Base-by-base conservation (phyloP, 1,284 basidiomycete genomes). In the Puccinia hordei region DNA sequence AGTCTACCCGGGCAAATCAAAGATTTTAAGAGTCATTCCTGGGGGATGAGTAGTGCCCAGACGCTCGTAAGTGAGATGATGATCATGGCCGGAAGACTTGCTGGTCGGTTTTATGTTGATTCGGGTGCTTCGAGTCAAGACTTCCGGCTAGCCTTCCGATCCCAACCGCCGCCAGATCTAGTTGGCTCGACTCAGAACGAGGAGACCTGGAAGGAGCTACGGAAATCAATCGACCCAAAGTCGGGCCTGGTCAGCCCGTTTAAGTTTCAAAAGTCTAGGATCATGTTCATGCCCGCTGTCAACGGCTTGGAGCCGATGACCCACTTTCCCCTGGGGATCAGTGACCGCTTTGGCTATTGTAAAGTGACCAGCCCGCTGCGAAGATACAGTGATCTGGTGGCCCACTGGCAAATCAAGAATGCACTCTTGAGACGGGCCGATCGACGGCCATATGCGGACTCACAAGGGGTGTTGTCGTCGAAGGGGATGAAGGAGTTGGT, bases 371-470 rank as follows among this genome's bases (percentile, higher is more conserved):
- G 91, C 2, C 97, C 97, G 0, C 87, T 99, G 69, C 89, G 97
- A 61, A 89, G 97, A 30, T 98, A 91, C 85, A 86, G 88, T 57
- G 97, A 99, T 86, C 86, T 98, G 83, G 85, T 97, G 6, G 87
- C 88, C 12, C 97, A 99, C 87, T 99, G 95, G 94, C 95, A 98
- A 86, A 90, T 99, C 86, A 96, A 98, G 85, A 87, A 90, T 69
- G 89, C 89, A 1, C 86, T 98, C 0, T 84, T 86, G 13, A 61
- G 46, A 41, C 13, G 49, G 0, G n/a, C 35, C 1, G 77, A 66
- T 27, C 41, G 24, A 61, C 35, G 24, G 27, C 24, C 55, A 8
- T 73, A 73, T 66, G 59, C 59, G 22, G 78, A 80, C 35, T 22
- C 17, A 51, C 57, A 46, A 10, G n/a, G 35, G 0, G 41, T 80